Percentiles rank a stretch among this genome's conserved stretches.
phyloP scores from a whole-genome alignment of 805 yeast species.

The Kodamaea hsintzibuensis region DNA sequence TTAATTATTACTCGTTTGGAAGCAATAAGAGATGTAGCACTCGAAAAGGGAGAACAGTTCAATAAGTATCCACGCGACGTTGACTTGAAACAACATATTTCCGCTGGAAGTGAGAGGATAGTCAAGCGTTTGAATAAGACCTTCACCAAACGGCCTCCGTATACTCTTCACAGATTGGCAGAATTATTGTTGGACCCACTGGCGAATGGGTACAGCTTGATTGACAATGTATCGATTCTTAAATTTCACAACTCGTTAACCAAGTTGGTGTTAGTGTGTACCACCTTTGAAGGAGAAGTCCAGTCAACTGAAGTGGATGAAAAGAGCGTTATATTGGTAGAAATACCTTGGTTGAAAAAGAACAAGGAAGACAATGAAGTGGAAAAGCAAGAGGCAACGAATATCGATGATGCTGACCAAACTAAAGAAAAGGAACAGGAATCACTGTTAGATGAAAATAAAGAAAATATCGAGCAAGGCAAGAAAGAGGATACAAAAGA shows the following conservation, averaged over 20 bases:
- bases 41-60: constrained; percentile 3
- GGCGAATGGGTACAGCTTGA: constrained; percentile 31
- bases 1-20: not conserved
- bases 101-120: constrained; percentile 23
- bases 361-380: constrained; percentile 17
- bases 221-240: constrained; percentile 27
- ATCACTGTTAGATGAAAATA: not conserved
- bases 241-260: constrained; percentile 48
- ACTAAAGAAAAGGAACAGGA: not conserved
- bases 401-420: not conserved
- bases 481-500: not conserved
- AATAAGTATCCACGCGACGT: constrained; percentile 9
- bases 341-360: constrained; percentile 31
- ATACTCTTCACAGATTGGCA: constrained; percentile 48
- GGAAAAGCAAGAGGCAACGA: constrained; percentile 2
- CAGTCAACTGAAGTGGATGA: constrained; percentile 9
- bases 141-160: constrained; percentile 44
- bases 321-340: constrained; percentile 22
- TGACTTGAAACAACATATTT: constrained; percentile 11
- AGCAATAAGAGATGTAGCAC: not conserved
- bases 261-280: constrained; percentile 31
- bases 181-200: constrained; percentile 47
- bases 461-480: not conserved
- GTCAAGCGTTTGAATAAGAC: constrained; percentile 27
- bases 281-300: constrained; percentile 26